Evolutionary conservation across 2,329 filamentous ascomycete species (phyloP), one percentile per base, ranked within the genome.

Genomic region (Mollisia scopiformis): DNA sequence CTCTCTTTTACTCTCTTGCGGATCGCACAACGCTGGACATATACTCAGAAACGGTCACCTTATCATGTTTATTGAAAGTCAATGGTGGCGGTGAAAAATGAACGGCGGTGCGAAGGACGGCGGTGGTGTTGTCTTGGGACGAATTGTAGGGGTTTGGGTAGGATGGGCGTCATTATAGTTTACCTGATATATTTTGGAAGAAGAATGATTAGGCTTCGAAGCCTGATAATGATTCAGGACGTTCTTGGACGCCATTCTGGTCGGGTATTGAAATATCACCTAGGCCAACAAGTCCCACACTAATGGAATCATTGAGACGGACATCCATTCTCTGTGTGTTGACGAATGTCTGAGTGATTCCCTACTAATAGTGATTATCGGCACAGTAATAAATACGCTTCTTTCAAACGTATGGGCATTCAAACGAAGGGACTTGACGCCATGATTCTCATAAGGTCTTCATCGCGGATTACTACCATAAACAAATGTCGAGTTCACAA

Each of bases 11-110:
- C 39, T 28, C 55, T 30, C 21, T 31, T 30, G 62, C 55, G 55
- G 41, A 58, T 51, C 57, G 43, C 41, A 30, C 55, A 49, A n/a
- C 49, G 37, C 53, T 66, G 65, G 63, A 68, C 62, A 69, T 68
- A 63, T 63, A 65, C 61, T 63, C 57, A 43, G 39, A 57, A 23
- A 13, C 52, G 28, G 59, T 61, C 43, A 47, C 37, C 57, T 52
- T 67, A 53, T 61, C 53, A 41, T 62, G 35, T 47, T 58, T 55
- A 43, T 50, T 39, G 50, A 58, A 55, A 53, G 53, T 55, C 41
- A 55, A 25, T 49, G 51, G 33, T 13, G 61, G 58, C 47, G 63
- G 61, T 58, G 58, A 47, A 65, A 65, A 63, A 63, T 64, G 57
- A 72, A 71, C 61, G 71, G 54, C 33, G 33, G 59, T 47, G 51